Percentiles rank a stretch among this genome's conserved stretches.
phyloP scores from a whole-genome alignment of 345 rosid genomes.

The Pugionium dolabratum region DNA sequence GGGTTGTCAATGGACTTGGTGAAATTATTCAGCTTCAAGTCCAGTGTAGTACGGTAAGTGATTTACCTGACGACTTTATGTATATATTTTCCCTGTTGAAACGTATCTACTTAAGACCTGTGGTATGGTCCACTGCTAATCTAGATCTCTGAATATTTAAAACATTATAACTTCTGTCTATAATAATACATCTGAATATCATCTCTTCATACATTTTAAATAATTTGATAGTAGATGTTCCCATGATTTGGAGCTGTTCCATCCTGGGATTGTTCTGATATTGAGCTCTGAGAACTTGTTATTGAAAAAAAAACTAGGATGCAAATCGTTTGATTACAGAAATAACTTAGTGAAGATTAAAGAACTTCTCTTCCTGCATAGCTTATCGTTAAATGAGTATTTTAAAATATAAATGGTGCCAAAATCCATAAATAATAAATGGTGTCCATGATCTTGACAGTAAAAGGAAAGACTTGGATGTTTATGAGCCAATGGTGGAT shows the following conservation, averaged over 20 bases:
- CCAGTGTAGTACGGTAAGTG: slow-evolving; percentile 76
- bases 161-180: not conserved
- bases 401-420: not conserved
- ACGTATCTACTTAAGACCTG: not conserved
- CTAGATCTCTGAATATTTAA: not conserved
- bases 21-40: slow-evolving; percentile 83
- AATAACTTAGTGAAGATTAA: slow-evolving; percentile 4
- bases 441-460: slow-evolving; percentile 44
- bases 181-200: slow-evolving; percentile 8
- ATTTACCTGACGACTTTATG: slow-evolving; percentile 15
- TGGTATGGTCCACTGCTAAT: not conserved
- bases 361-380: slow-evolving; percentile 13
- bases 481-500: slow-evolving; percentile 76
- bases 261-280: slow-evolving; percentile 1
- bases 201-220: not conserved
- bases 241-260: slow-evolving; percentile 14
- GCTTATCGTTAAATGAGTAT: not conserved
- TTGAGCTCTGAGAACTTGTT: slow-evolving; percentile 5
- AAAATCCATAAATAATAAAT: slow-evolving; percentile 6
- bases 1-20: slow-evolving; percentile 77
- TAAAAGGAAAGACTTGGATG: slow-evolving; percentile 93
- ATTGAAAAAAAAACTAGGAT: slow-evolving; percentile 5
- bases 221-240: slow-evolving; percentile 13
- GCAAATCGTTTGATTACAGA: slow-evolving; percentile 2
- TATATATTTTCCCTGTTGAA: slow-evolving; percentile 1